These are phyloP conservation scores for Aechmea fasciata DNA, from an alignment of 176 grass and related monocot genomes.

Conservation along the genomic window DNA sequence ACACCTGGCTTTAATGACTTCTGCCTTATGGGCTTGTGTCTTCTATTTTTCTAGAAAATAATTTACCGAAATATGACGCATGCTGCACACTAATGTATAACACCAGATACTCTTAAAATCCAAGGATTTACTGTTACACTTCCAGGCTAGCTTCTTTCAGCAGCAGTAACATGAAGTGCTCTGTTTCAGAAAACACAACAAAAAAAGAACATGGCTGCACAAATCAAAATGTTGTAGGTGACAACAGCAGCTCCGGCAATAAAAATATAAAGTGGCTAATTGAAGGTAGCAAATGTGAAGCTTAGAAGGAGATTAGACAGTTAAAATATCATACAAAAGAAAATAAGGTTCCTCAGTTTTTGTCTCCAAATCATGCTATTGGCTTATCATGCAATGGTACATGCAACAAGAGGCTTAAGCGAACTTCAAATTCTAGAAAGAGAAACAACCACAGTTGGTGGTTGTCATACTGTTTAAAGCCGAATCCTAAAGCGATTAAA, in stretches of 20 bases:
- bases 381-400: not conserved
- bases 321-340: too few relatives aligned
- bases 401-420: not conserved
- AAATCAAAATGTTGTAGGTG: not conserved
- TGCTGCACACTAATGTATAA: not conserved
- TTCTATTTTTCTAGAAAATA: too few relatives aligned
- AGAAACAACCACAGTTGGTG: not conserved
- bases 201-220: not conserved
- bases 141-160: not conserved
- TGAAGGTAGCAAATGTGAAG: too few relatives aligned
- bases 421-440: not conserved
- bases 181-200: not conserved
- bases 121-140: not conserved
- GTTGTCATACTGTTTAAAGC: not conserved
- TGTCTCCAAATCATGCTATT: not conserved
- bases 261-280: too few relatives aligned
- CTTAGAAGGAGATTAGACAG: too few relatives aligned
- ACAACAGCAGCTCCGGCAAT: not conserved
- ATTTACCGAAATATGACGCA: too few relatives aligned
- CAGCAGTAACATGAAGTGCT: not conserved
- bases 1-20: not conserved
- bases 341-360: too few relatives aligned
- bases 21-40: not conserved
- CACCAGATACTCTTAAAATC: not conserved
- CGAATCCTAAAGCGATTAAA: not conserved